phyloP scores from a whole-genome alignment of 2,329 filamentous ascomycete genomes.

The Ceratocystis cubensis region DNA sequence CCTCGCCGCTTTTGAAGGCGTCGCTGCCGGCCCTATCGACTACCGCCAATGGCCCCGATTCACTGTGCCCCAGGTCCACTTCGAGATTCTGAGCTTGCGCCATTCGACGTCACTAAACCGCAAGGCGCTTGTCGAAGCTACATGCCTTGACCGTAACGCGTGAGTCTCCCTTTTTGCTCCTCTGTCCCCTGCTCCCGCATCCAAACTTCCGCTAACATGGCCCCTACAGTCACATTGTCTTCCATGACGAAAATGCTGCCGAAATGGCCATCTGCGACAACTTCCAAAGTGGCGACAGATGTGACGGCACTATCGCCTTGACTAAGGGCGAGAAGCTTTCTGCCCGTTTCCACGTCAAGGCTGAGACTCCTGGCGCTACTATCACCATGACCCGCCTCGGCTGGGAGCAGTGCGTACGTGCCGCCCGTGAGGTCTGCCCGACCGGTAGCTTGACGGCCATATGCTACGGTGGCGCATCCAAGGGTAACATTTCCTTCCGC shows the following conservation, averaged over 20 bases:
- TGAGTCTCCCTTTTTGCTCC: conserved; percentile 25
- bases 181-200: background rate
- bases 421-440: conserved; percentile 39
- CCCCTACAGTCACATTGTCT: conserved; percentile 30
- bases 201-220: conserved; percentile 14
- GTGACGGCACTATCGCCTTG: conserved; percentile 33
- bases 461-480: conserved; percentile 37
- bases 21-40: conserved; percentile 28
- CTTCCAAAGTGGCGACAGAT: conserved; percentile 36
- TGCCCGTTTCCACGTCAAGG: conserved; percentile 36
- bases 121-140: conserved; percentile 31
- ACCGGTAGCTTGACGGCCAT: conserved; percentile 37
- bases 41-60: conserved; percentile 29
- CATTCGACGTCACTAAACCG: conserved; percentile 31
- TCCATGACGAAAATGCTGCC: conserved; percentile 39
- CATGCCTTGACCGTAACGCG: conserved; percentile 33
- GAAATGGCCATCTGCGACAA: conserved; percentile 41
- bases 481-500: conserved; percentile 35
- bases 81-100: conserved; percentile 34
- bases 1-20: conserved; percentile 27
- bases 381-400: conserved; percentile 42
- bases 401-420: conserved; percentile 43
- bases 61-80: conserved; percentile 32
- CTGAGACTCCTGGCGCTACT: conserved; percentile 32
- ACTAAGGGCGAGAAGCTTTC: conserved; percentile 37